Evolutionary conservation across 306 rosid species (phyloP).

Genomic region (Clitoria ternatea): DNA sequence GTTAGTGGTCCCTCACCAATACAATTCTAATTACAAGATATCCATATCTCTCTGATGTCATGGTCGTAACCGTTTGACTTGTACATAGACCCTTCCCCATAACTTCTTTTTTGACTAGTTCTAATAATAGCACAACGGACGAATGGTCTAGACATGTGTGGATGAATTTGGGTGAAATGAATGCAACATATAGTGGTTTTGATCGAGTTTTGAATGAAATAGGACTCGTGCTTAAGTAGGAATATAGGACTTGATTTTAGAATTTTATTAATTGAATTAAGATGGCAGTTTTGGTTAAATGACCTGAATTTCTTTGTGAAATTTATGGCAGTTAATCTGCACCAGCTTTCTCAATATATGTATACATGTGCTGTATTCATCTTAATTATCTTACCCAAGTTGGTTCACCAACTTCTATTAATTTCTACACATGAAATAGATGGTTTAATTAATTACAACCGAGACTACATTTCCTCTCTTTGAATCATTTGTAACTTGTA

Average conservation of each 20-base stretch:
- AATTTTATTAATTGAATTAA: background rate
- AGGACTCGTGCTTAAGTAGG: background rate
- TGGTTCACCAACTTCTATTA: conserved; percentile 32
- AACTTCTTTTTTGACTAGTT: conserved; percentile 42
- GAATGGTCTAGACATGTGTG: background rate
- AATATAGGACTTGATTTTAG: background rate
- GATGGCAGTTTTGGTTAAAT: background rate
- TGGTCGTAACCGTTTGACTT: conserved; percentile 72
- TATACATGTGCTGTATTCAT: background rate
- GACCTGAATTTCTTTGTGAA: background rate
- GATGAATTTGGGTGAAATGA: background rate
- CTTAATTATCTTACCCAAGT: conserved; percentile 17
- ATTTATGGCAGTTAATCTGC: background rate
- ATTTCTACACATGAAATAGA: conserved; percentile 14
- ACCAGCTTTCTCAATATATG: background rate
- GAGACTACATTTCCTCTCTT: background rate
- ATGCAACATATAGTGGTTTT: background rate
- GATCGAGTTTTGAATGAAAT: conserved; percentile 10
- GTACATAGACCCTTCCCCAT: conserved; percentile 31
- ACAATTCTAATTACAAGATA: conserved; percentile 27
- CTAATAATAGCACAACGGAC: background rate
- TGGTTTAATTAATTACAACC: background rate
- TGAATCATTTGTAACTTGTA: background rate
- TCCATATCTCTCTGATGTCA: conserved; percentile 56
- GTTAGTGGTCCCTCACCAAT: conserved; percentile 36